These are phyloP conservation scores for Abortiporus biennis DNA, from an alignment of 1,284 basidiomycete genomes.

Conservation along the genomic window DNA sequence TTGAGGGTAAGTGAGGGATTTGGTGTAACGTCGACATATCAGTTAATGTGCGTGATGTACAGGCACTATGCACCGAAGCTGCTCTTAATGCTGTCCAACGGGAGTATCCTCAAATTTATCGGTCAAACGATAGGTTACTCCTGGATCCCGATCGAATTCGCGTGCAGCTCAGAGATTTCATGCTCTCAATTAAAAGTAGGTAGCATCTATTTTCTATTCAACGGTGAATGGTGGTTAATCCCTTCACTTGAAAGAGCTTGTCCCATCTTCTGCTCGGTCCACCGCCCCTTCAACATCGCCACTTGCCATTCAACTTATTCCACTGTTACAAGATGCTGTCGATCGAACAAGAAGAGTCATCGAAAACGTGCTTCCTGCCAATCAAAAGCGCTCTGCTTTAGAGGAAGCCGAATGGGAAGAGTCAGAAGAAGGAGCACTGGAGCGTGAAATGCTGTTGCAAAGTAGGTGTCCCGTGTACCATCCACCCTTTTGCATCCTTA, in stretches of 20 bases:
- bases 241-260: constrained; percentile 53
- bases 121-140: constrained; percentile 81
- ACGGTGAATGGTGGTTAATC: constrained; percentile 7
- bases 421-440: constrained; percentile 66
- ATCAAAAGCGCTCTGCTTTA: constrained; percentile 73
- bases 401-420: constrained; percentile 95
- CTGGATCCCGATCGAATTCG: constrained; percentile 85
- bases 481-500: constrained; percentile 6
- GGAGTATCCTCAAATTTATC: constrained; percentile 96
- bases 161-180: constrained; percentile 90
- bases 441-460: constrained; percentile 83
- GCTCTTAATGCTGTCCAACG: constrained; percentile 96
- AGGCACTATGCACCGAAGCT: constrained; percentile 95
- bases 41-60: constrained; percentile 6
- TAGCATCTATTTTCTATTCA: constrained; percentile 14
- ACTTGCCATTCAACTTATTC: constrained; percentile 81
- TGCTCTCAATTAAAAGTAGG: constrained; percentile 95
- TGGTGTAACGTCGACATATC: neutral
- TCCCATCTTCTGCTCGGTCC: constrained; percentile 93
- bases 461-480: constrained; percentile 44
- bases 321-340: constrained; percentile 68
- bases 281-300: constrained; percentile 82
- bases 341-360: constrained; percentile 71
- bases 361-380: constrained; percentile 61
- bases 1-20: constrained; percentile 59